A percentile compares a stretch with the other conserved stretches of the same genome.
These are phyloP conservation scores for Pichia sp. DNA, from an alignment of 1,139 yeast species.

Conservation along the genomic window DNA sequence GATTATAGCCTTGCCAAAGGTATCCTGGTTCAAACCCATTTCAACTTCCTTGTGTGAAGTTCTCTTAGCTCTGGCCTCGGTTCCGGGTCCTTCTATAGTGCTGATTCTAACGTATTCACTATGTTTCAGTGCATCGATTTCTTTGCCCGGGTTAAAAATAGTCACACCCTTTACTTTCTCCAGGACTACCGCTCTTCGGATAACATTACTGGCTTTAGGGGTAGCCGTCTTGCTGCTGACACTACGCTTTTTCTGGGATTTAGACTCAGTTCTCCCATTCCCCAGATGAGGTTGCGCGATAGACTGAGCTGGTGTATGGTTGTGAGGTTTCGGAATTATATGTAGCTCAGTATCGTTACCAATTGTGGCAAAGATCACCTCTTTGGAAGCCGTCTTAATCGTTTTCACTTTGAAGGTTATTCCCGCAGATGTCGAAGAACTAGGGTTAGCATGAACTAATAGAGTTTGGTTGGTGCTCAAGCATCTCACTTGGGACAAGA, in stretches of 20 bases:
- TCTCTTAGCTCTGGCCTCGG: constrained; percentile 20
- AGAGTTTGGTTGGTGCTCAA: constrained; percentile 54
- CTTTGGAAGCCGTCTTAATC: constrained; percentile 50
- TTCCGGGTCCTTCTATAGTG: constrained; percentile 47
- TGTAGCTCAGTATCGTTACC: constrained; percentile 73
- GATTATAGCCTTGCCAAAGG: constrained; percentile 28
- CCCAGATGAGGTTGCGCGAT: not conserved
- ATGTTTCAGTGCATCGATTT: constrained; percentile 25
- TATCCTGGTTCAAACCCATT: constrained; percentile 6
- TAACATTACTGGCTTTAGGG: not conserved
- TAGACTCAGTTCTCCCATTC: not conserved
- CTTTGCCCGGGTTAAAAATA: constrained; percentile 3
- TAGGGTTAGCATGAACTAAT: constrained; percentile 65
- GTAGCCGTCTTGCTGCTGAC: constrained; percentile 28
- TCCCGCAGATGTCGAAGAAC: constrained; percentile 32
- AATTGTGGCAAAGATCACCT: constrained; percentile 30
- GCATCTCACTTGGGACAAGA: constrained; percentile 76
- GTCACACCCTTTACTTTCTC: constrained; percentile 13
- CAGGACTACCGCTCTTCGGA: constrained; percentile 27
- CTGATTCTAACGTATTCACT: constrained; percentile 52
- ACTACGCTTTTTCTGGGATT: constrained; percentile 28
- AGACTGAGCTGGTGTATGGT: not conserved
- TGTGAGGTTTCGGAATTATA: constrained; percentile 60
- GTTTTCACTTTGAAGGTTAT: constrained; percentile 52
- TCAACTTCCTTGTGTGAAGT: constrained; percentile 8